Percentiles rank a stretch among this genome's conserved stretches.
Conservation (phyloP, 1,284 basidiomycete genomes). For the Xanthoconium separans region DNA sequence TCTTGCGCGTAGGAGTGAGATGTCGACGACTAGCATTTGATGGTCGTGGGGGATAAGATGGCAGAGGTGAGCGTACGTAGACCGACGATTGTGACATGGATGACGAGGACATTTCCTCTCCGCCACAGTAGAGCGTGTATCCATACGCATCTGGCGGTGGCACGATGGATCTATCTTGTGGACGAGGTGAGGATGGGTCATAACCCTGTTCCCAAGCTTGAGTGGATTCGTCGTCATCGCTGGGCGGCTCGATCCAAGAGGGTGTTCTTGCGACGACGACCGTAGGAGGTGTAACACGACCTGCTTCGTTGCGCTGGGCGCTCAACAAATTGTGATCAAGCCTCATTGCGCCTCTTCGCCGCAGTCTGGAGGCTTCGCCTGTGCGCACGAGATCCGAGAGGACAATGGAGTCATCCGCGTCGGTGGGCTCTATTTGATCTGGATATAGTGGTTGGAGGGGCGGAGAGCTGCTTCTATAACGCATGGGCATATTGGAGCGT, state of each 20-base stretch:
- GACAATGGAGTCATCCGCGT: slow-evolving; percentile 65
- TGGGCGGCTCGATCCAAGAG: slow-evolving; percentile 36
- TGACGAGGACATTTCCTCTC: slow-evolving; percentile 21
- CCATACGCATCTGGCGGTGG: slow-evolving; percentile 23
- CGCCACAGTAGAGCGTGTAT: slow-evolving; percentile 54
- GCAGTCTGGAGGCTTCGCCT: slow-evolving; percentile 67
- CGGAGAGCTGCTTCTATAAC: slow-evolving; percentile 26
- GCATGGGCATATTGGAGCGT: slow-evolving; percentile 32
- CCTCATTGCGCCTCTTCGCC: slow-evolving; percentile 69
- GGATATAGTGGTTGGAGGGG: slow-evolving; percentile 10
- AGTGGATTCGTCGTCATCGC: slow-evolving; percentile 34
- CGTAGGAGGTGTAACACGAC: slow-evolving; percentile 27
- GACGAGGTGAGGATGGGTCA: slow-evolving; percentile 27
- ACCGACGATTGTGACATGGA: slow-evolving; percentile 9
- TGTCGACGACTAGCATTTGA: slow-evolving; percentile 15
- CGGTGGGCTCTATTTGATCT: slow-evolving; percentile 33
- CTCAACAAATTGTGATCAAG: slow-evolving; percentile 45
- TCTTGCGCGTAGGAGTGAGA: slow-evolving; percentile 12
- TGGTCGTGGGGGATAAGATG: slow-evolving; percentile 35
- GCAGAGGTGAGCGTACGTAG: slow-evolving; percentile 39
- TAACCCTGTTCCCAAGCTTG: slow-evolving; percentile 36
- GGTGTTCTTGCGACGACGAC: slow-evolving; percentile 33
- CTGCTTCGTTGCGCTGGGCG: slow-evolving; percentile 30
- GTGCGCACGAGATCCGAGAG: slow-evolving; percentile 68
- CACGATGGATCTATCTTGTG: slow-evolving; percentile 15